Evolutionary conservation across 192 early-diverging fungal species (phyloP).

Genomic region (Geranomyces michiganensis): DNA sequence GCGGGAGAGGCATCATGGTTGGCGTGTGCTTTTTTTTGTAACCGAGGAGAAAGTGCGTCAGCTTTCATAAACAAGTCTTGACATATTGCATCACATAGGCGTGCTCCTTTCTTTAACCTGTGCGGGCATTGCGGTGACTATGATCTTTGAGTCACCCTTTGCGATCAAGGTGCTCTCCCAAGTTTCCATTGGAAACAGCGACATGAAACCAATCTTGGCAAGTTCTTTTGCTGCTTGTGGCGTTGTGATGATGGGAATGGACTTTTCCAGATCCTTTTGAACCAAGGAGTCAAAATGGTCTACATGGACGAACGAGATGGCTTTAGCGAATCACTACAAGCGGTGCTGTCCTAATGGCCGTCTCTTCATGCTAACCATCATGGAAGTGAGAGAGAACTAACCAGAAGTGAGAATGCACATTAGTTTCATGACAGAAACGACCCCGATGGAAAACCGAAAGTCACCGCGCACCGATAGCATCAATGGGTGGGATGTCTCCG

Average conservation of each 20-base stretch:
- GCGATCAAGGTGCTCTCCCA: slow-evolving; percentile 12
- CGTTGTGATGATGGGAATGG: slow-evolving; percentile 25
- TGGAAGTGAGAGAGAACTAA: too few species aligned
- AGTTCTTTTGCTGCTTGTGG: slow-evolving; percentile 19
- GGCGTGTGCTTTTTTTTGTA: slow-evolving; percentile 16
- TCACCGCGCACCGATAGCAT: not conserved
- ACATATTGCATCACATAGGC: not conserved
- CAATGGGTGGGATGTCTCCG: slow-evolving; percentile 9
- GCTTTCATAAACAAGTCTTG: too few species aligned
- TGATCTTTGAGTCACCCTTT: slow-evolving; percentile 20
- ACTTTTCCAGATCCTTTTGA: slow-evolving; percentile 22
- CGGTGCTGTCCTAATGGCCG: too few species aligned
- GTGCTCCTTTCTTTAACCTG: slow-evolving; percentile 1
- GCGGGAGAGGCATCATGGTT: slow-evolving; percentile 3
- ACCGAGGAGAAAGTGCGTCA: too few species aligned
- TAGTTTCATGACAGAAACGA: too few species aligned
- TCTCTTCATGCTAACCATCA: too few species aligned
- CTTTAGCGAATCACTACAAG: too few species aligned
- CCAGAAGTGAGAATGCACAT: too few species aligned
- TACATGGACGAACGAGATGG: not conserved
- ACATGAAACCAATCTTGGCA: slow-evolving; percentile 11
- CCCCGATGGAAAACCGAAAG: too few species aligned
- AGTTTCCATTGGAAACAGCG: slow-evolving; percentile 21
- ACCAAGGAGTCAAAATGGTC: slow-evolving; percentile 17
- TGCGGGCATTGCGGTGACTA: slow-evolving; percentile 18